Percentiles rank a stretch among this genome's conserved stretches.
Evolutionary conservation across 805 yeast species (phyloP).

Genomic region (Cyberlindnera veronae): DNA sequence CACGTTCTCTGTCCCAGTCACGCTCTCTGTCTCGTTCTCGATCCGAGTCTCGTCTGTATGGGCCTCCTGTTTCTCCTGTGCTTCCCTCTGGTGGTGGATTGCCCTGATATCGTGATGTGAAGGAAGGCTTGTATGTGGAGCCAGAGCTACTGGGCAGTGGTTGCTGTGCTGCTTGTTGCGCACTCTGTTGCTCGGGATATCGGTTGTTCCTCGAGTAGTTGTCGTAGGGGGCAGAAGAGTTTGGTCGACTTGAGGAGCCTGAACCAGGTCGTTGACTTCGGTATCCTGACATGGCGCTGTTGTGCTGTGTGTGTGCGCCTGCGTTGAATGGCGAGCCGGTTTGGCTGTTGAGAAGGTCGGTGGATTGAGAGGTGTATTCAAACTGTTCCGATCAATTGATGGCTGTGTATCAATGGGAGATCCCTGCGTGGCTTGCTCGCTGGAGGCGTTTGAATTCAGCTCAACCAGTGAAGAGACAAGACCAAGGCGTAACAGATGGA

Average conservation of each 20-base stretch:
- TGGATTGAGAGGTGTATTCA: no score
- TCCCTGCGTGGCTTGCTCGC: no score
- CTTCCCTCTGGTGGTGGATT: not conserved
- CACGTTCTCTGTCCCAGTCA: slow-evolving; percentile 1
- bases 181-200: not conserved
- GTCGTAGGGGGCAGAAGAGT: not conserved
- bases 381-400: no score
- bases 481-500: no score
- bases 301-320: no score
- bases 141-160: not conserved
- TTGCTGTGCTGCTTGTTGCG: not conserved
- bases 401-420: no score
- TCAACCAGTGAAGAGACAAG: no score
- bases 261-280: not conserved
- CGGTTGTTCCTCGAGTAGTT: not conserved
- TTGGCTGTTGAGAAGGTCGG: no score
- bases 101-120: slow-evolving; percentile 1
- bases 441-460: no score
- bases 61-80: not conserved
- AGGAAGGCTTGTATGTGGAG: slow-evolving; percentile 9
- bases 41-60: slow-evolving; percentile 1
- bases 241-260: not conserved
- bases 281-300: not conserved
- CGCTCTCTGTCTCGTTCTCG: not conserved
- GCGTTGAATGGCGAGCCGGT: no score